These are phyloP conservation scores for Cupressus sempervirens DNA, from an alignment of 75 land plant species.

Conservation along the genomic window DNA sequence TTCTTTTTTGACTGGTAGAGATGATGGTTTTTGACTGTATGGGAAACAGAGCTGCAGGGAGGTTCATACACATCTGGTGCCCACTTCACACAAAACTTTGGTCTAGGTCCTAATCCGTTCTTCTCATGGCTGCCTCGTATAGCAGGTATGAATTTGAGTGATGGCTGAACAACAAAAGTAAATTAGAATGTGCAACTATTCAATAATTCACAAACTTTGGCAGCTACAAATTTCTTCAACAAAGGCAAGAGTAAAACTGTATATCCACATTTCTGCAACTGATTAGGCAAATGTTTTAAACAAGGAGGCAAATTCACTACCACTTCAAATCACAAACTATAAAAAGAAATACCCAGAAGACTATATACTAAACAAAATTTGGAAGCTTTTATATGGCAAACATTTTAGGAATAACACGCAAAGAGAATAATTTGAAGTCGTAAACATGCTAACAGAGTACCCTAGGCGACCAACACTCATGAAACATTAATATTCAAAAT, in stretches of 20 bases:
- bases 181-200: background rate
- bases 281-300: background rate
- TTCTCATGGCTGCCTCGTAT: conserved; percentile 41
- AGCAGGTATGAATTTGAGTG: conserved; percentile 27
- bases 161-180: conserved; percentile 12
- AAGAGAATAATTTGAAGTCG: background rate
- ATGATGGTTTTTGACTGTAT: conserved; percentile 27
- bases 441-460: background rate
- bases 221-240: background rate
- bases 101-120: conserved; percentile 26
- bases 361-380: background rate
- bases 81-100: conserved; percentile 42
- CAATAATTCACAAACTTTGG: background rate
- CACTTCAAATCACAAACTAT: background rate
- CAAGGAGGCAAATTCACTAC: background rate
- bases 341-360: background rate
- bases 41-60: conserved; percentile 32
- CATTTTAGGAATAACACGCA: background rate
- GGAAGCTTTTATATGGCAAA: background rate
- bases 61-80: conserved; percentile 44
- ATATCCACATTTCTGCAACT: background rate
- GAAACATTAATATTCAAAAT: background rate
- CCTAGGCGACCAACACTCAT: background rate
- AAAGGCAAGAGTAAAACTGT: background rate
- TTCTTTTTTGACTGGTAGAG: conserved; percentile 9